Evolutionary conservation across 306 rosid genomes (phyloP).

Genomic region (Hippophae gyantsensis): DNA sequence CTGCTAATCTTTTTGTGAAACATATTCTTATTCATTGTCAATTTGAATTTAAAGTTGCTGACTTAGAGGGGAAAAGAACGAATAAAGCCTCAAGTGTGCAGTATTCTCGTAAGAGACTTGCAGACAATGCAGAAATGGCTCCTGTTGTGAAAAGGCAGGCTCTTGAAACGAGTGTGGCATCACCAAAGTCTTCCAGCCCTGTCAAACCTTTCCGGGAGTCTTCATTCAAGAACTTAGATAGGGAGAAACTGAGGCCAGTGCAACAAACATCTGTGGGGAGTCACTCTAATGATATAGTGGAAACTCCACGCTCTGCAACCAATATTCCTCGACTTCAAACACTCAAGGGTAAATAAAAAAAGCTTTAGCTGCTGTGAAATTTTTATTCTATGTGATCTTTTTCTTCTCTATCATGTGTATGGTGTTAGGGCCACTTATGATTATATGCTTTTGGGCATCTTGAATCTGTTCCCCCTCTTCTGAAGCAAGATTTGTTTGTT

Average conservation of each 20-base stretch:
- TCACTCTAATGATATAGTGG: slow-evolving; percentile 28
- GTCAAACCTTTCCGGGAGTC: slow-evolving; percentile 51
- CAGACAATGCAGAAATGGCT: slow-evolving; percentile 45
- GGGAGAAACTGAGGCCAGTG: slow-evolving; percentile 12
- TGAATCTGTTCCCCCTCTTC: neutral
- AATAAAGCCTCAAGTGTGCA: slow-evolving; percentile 32
- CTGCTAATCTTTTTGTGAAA: slow-evolving; percentile 5
- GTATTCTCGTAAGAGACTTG: slow-evolving; percentile 50
- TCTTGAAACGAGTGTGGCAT: slow-evolving; percentile 45
- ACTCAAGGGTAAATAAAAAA: slow-evolving; percentile 34
- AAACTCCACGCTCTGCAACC: slow-evolving; percentile 36
- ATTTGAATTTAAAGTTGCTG: slow-evolving; percentile 19
- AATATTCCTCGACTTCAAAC: slow-evolving; percentile 34
- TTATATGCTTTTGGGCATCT: neutral
- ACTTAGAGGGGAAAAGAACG: slow-evolving; percentile 26
- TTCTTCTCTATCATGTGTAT: neutral
- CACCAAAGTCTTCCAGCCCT: slow-evolving; percentile 65
- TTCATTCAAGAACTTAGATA: slow-evolving; percentile 55
- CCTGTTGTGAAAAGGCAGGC: slow-evolving; percentile 55
- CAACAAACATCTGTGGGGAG: slow-evolving; percentile 15
- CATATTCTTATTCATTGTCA: slow-evolving; percentile 1
- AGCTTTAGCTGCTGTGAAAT: slow-evolving; percentile 5
- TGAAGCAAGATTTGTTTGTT: slow-evolving; percentile 6
- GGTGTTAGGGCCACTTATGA: neutral
- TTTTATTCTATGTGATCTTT: neutral